Base-by-base conservation (phyloP, 805 yeast species). In the Cyberlindnera mrakii region DNA sequence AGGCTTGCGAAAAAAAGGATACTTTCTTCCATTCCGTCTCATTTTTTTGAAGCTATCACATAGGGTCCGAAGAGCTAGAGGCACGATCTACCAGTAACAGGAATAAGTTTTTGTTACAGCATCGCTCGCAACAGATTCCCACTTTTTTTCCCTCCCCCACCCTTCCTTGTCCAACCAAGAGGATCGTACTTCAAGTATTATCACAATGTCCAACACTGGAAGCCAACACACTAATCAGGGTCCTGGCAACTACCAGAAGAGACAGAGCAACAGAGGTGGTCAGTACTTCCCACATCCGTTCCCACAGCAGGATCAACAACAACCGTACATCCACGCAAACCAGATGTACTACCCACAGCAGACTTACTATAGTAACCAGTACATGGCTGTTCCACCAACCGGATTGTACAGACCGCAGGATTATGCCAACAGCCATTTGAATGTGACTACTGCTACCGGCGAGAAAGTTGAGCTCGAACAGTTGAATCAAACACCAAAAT, bases 381-480 rank as follows among this genome's bases (percentile, higher is more conserved):
- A 42, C 19, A 18, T 46, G 11, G 17, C 32, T 11, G 14, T 13
- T 6, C 30, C 20, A 3, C 45, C 34, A 29, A 14, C 10, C 13
- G 36, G 44, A 9, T 27, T 30, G 13, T 49, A 44, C 44, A 46
- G 47, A 42, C 39, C 47, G 20, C 48, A 41, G 7, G 40, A 39
- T 15, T 36, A 32, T 31, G 16, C 35, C n/a, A 44, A 35, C 17
- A 49, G 47, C 32, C 46, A 47, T 25, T 33, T 57, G 31, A 50
- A 51, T 18, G 33, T 57, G 10, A 57, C 61, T 6, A 54, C 53
- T 10, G 50, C 51, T 14, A 35, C 44, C 14, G 61, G 61, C 33
- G 61, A 57, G 39, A 44, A 47, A 16, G 55, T 57, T 39, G 61
- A 57, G 30, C 14, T 57, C 9, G 46, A 45, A n/a, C 15, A 42